A percentile compares a stretch with the other conserved stretches of the same genome.
These are phyloP conservation scores for Mortierella sp. DNA, from an alignment of 371 early-diverging fungal species.

Conservation along the genomic window DNA sequence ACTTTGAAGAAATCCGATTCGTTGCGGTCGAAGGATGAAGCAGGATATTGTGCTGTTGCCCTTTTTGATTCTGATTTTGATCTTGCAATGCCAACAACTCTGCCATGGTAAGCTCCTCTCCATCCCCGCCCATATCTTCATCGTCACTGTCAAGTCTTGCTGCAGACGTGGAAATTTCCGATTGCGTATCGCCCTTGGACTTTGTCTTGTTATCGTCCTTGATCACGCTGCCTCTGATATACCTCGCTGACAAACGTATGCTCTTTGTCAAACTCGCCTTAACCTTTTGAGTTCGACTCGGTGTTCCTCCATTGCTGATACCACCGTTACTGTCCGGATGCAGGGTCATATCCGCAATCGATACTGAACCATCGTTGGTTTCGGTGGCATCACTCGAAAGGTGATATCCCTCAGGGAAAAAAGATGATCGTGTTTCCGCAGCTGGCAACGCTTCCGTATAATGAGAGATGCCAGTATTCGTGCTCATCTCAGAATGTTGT, in stretches of 20 bases:
- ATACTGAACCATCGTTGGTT: not conserved
- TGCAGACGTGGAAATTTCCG: not conserved
- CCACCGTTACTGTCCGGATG: not conserved
- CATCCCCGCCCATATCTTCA: not conserved
- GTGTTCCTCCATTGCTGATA: not conserved
- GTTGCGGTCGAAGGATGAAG: not conserved
- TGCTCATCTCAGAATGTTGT: slow-evolving; percentile 15
- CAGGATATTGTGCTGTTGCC: not conserved
- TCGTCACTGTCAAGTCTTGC: not conserved
- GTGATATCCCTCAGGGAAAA: slow-evolving; percentile 12
- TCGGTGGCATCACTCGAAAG: not conserved
- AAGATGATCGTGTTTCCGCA: slow-evolving; percentile 1
- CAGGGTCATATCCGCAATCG: not conserved
- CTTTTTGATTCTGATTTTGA: slow-evolving; percentile 1
- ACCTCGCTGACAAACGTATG: slow-evolving; percentile 36
- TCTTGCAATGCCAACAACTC: slow-evolving; percentile 34
- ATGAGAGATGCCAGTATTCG: not conserved
- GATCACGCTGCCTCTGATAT: slow-evolving; percentile 15
- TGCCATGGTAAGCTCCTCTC: slow-evolving; percentile 23
- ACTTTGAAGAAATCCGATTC: slow-evolving; percentile 3
- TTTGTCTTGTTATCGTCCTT: slow-evolving; percentile 20
- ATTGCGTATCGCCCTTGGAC: not conserved
- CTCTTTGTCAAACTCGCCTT: slow-evolving; percentile 45
- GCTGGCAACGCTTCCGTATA: not conserved
- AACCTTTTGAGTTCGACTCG: slow-evolving; percentile 40